Evolutionary conservation across 2,329 filamentous ascomycete genomes (phyloP).

Genomic region (Thelonectria rubi): DNA sequence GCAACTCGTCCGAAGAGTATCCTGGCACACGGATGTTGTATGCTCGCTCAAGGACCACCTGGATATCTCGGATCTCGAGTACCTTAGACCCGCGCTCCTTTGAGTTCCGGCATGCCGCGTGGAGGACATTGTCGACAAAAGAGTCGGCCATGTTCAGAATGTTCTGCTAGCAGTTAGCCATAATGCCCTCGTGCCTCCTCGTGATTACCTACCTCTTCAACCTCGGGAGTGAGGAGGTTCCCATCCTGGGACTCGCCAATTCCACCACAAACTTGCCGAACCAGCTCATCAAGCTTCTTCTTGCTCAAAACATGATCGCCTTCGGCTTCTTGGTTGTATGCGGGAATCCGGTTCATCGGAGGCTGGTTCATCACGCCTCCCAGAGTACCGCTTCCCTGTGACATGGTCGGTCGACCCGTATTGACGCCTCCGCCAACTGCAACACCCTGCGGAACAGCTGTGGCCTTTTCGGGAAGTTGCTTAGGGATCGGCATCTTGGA

Average conservation of each 20-base stretch:
- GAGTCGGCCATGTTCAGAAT: constrained; percentile 90
- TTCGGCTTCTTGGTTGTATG: constrained; percentile 88
- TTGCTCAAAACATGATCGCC: constrained; percentile 95
- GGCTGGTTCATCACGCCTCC: constrained; percentile 90
- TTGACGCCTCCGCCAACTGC: constrained; percentile 69
- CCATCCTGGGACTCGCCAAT: constrained; percentile 76
- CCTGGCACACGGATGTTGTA: constrained; percentile 95
- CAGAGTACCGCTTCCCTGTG: constrained; percentile 77
- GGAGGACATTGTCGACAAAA: constrained; percentile 91
- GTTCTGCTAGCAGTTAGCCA: constrained; percentile 63
- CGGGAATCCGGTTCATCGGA: constrained; percentile 80
- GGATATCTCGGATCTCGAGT: constrained; percentile 87
- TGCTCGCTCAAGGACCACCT: constrained; percentile 82
- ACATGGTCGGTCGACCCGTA: constrained; percentile 81
- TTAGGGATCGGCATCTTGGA: constrained; percentile 85
- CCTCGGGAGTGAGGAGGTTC: constrained; percentile 86
- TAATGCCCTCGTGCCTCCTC: not conserved
- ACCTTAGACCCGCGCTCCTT: constrained; percentile 92
- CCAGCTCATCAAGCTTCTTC: constrained; percentile 95
- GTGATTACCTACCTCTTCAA: constrained; percentile 81
- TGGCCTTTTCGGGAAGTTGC: constrained; percentile 72
- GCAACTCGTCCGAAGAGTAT: constrained; percentile 92
- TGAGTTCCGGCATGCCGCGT: constrained; percentile 86
- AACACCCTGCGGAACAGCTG: constrained; percentile 77
- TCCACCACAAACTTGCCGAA: constrained; percentile 90